Evolutionary conservation across 257 asterid genomes (phyloP).

Genomic region (Solanum tacnaense): DNA sequence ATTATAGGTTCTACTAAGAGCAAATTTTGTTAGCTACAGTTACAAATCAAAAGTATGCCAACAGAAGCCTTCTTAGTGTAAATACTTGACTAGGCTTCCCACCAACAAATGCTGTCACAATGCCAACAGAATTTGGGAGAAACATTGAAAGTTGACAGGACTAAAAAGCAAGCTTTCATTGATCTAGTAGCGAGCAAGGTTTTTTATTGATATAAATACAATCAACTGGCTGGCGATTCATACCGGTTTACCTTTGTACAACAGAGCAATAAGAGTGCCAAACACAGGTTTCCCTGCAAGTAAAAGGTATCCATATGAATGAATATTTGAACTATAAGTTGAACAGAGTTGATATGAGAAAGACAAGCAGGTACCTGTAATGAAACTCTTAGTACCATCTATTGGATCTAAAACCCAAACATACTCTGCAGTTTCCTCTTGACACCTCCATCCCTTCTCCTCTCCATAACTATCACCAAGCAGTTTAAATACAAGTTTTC

Average conservation of each 20-base stretch:
- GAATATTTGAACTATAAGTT: neutral
- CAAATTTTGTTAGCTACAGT: neutral
- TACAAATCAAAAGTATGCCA: neutral
- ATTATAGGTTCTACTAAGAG: neutral
- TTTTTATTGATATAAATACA: neutral
- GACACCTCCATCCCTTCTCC: slow-evolving; percentile 84
- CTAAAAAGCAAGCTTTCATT: neutral
- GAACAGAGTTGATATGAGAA: neutral
- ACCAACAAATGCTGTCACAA: neutral
- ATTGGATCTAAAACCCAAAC: slow-evolving; percentile 98
- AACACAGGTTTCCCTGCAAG: slow-evolving; percentile 79
- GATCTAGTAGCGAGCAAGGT: neutral
- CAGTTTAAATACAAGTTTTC: neutral
- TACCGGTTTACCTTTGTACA: slow-evolving; percentile 88
- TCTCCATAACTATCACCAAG: slow-evolving; percentile 65
- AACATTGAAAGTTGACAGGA: neutral
- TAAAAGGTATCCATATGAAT: neutral
- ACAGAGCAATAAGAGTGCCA: slow-evolving; percentile 86
- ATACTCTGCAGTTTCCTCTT: slow-evolving; percentile 60
- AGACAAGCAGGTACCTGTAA: slow-evolving; percentile 46
- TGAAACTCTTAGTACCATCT: slow-evolving; percentile 96
- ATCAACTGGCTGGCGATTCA: slow-evolving; percentile 14
- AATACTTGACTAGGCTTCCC: neutral
- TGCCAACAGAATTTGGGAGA: neutral
- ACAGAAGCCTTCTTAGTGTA: neutral